phyloP scores from a whole-genome alignment of 192 early-diverging fungal genomes.

The Chytriomyces confervae region DNA sequence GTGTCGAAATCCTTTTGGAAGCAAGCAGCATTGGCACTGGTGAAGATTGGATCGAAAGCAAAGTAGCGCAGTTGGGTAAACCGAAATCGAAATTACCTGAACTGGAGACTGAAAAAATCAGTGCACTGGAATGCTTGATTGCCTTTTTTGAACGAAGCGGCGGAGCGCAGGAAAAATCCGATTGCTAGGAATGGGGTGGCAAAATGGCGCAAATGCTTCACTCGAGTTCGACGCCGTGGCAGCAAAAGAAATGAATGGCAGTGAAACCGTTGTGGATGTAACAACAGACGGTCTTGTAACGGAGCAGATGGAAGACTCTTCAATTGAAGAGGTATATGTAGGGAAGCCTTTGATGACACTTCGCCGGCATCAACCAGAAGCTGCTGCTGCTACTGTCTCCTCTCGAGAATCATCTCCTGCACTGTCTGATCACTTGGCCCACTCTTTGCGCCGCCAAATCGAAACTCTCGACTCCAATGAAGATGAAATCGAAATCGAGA shows the following conservation, averaged over 20 bases:
- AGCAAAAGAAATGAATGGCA: no score
- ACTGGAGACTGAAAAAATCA: neutral
- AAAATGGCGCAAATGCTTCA: no score
- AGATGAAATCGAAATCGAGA: neutral
- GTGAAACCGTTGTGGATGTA: no score
- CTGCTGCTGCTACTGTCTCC: no score
- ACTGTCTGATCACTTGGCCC: slow-evolving; percentile 11
- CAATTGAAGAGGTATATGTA: no score
- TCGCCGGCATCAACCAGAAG: no score
- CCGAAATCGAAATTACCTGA: slow-evolving; percentile 16
- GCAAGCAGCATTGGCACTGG: neutral
- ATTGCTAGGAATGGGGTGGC: no score
- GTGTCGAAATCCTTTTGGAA: neutral
- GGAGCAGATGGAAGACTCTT: no score
- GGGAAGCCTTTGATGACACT: no score
- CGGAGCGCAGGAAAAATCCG: no score
- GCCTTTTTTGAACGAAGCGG: neutral
- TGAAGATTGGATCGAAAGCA: neutral
- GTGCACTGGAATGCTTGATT: neutral
- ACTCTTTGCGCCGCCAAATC: slow-evolving; percentile 4
- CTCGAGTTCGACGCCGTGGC: no score
- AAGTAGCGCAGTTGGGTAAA: neutral
- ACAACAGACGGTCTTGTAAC: no score
- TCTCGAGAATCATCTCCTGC: neutral
- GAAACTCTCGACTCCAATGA: neutral